phyloP scores from a whole-genome alignment of 2,329 filamentous ascomycete species.

The Fusarium caatingaense region DNA sequence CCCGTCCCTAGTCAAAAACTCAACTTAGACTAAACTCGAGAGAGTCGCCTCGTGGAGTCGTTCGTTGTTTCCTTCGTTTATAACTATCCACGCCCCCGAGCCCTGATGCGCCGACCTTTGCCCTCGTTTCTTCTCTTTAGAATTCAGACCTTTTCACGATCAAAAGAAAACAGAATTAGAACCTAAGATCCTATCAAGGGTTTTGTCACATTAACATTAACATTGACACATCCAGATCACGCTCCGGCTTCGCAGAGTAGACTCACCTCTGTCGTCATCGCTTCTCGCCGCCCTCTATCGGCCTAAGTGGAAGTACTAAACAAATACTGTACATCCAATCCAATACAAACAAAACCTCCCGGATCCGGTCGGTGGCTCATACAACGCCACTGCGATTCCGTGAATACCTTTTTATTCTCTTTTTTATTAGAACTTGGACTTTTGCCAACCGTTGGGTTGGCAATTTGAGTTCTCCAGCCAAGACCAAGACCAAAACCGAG shows the following conservation, averaged over 20 bases:
- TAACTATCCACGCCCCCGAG: constrained; percentile 39
- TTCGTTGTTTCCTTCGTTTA: constrained; percentile 28
- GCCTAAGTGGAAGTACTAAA: constrained; percentile 5
- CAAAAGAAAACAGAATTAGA: constrained; percentile 5
- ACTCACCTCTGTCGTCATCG: constrained; percentile 36
- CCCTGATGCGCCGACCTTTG: constrained; percentile 25
- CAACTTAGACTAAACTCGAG: constrained; percentile 18
- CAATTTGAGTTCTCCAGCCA: constrained; percentile 6
- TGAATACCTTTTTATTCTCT: constrained; percentile 16
- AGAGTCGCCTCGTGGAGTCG: constrained; percentile 36
- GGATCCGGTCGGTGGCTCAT: constrained; percentile 41
- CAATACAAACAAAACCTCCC: constrained; percentile 20
- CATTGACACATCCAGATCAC: not conserved
- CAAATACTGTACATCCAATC: constrained; percentile 2
- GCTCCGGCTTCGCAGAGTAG: constrained; percentile 18
- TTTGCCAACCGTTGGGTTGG: constrained; percentile 42
- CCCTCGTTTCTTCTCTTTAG: constrained; percentile 26
- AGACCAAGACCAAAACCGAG: not conserved
- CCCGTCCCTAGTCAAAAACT: constrained; percentile 24
- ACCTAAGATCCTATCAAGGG: constrained; percentile 21
- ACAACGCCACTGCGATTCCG: constrained; percentile 34
- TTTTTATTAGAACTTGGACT: constrained; percentile 11
- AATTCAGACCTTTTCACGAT: constrained; percentile 25
- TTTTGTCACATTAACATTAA: not conserved
- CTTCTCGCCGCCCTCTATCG: constrained; percentile 27